Percentiles rank a stretch among this genome's conserved stretches.
Conservation (phyloP, 305 asterid species). For the Fraxinus latifolia region DNA sequence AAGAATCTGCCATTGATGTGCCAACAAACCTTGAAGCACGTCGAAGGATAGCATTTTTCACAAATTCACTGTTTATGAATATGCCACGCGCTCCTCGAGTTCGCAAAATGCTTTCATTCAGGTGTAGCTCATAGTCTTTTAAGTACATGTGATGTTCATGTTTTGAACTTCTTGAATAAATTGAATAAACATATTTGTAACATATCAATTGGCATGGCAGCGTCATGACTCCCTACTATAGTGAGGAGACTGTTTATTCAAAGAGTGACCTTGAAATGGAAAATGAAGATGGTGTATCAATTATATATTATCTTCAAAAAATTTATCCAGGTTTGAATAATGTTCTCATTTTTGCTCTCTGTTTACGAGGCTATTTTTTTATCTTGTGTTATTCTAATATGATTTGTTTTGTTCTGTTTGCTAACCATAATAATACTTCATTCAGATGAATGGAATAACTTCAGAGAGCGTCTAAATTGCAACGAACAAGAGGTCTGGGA, state of each 20-base stretch:
- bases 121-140: slow-evolving; percentile 44
- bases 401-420: slow-evolving; percentile 12
- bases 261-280: slow-evolving; percentile 96
- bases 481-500: slow-evolving; percentile 71
- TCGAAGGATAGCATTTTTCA: slow-evolving; percentile 83
- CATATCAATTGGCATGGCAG: slow-evolving; percentile 50
- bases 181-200: slow-evolving; percentile 15
- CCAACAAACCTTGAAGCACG: slow-evolving; percentile 98
- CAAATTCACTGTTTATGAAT: slow-evolving; percentile 94
- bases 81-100: slow-evolving; percentile 99
- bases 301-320: slow-evolving; percentile 78
- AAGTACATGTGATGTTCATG: slow-evolving; percentile 3
- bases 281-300: slow-evolving; percentile 96
- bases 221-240: slow-evolving; percentile 95
- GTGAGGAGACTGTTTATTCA: slow-evolving; percentile 97
- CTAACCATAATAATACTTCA: slow-evolving; percentile 21
- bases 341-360: slow-evolving; percentile 26
- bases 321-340: slow-evolving; percentile 83
- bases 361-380: slow-evolving; percentile 10
- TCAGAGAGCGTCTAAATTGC: slow-evolving; percentile 87
- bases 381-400: slow-evolving; percentile 16
- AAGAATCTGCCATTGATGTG: slow-evolving; percentile 90
- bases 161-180: neutral
- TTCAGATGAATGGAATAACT: slow-evolving; percentile 97
- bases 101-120: slow-evolving; percentile 97